These are phyloP conservation scores for Penicillium salamii DNA, from an alignment of 495 filamentous ascomycete species.

Conservation along the genomic window DNA sequence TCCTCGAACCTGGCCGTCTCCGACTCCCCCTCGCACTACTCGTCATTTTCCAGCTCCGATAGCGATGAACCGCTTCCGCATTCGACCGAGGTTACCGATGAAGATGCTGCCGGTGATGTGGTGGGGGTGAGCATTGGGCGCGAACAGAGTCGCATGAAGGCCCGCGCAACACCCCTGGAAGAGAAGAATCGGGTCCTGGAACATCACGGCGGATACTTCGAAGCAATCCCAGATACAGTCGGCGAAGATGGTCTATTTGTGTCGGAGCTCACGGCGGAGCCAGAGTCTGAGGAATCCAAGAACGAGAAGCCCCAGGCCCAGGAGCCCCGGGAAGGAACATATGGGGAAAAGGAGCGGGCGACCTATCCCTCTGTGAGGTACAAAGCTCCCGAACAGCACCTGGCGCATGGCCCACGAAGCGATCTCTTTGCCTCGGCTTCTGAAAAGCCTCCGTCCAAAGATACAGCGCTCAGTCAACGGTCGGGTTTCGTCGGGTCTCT, in stretches of 20 bases:
- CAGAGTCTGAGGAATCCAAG: constrained; percentile 21
- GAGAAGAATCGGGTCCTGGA: constrained; percentile 74
- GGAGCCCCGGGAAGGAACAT: neutral
- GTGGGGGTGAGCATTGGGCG: constrained; percentile 76
- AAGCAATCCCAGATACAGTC: constrained; percentile 26
- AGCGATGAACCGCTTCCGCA: constrained; percentile 30
- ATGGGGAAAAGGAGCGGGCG: neutral
- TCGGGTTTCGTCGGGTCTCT: constrained; percentile 41
- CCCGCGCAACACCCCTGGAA: constrained; percentile 66
- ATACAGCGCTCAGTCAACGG: constrained; percentile 18
- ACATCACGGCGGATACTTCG: constrained; percentile 53
- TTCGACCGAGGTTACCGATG: constrained; percentile 21
- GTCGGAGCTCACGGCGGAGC: constrained; percentile 34
- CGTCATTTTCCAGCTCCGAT: constrained; percentile 37
- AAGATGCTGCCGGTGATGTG: constrained; percentile 56
- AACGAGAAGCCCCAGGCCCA: neutral
- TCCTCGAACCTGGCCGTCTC: constrained; percentile 19
- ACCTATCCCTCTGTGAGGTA: constrained; percentile 8
- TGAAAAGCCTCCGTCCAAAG: constrained; percentile 8
- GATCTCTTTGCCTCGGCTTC: constrained; percentile 7
- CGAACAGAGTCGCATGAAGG: constrained; percentile 67
- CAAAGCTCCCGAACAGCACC: constrained; percentile 2
- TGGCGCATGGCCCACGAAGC: constrained; percentile 16
- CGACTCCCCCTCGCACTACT: constrained; percentile 22
- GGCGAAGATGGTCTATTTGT: constrained; percentile 32